Evolutionary conservation across 2,329 filamentous ascomycete species (phyloP).

Genomic region (Exophiala calicioides): DNA sequence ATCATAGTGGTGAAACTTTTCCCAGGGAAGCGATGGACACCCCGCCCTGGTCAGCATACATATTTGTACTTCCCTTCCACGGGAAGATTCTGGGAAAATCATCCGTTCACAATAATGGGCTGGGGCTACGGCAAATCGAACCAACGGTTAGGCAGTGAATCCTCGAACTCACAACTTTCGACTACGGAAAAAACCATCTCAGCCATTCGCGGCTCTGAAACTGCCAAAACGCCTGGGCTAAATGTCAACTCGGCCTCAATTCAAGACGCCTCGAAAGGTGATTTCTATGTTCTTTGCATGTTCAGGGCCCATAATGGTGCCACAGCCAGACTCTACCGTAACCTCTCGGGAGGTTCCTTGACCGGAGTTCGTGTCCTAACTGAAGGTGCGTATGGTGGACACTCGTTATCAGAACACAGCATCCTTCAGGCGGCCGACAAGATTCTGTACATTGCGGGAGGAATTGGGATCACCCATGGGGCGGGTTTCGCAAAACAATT

Average conservation of each 20-base stretch:
- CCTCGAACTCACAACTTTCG: constrained; percentile 1
- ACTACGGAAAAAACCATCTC: not conserved
- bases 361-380: not conserved
- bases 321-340: not conserved
- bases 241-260: too few relatives aligned
- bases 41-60: constrained; percentile 11
- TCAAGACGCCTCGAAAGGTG: too few relatives aligned
- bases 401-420: constrained; percentile 2
- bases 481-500: constrained; percentile 15
- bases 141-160: not conserved
- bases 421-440: constrained; percentile 29
- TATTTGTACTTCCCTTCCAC: constrained; percentile 20
- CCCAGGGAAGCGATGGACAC: constrained; percentile 34
- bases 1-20: constrained; percentile 10
- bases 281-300: too few relatives aligned
- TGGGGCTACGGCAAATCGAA: constrained; percentile 7
- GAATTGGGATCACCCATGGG: constrained; percentile 39
- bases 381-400: constrained; percentile 22
- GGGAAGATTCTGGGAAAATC: constrained; percentile 20
- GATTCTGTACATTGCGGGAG: constrained; percentile 39
- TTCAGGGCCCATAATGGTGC: constrained; percentile 5
- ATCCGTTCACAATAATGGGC: constrained; percentile 22
- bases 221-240: too few relatives aligned
- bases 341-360: not conserved
- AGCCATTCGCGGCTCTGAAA: constrained; percentile 5